A percentile compares a stretch with the other conserved stretches of the same genome.
phyloP scores from a whole-genome alignment of 108 stramenopile species.

The Schizochytrium sp. region DNA sequence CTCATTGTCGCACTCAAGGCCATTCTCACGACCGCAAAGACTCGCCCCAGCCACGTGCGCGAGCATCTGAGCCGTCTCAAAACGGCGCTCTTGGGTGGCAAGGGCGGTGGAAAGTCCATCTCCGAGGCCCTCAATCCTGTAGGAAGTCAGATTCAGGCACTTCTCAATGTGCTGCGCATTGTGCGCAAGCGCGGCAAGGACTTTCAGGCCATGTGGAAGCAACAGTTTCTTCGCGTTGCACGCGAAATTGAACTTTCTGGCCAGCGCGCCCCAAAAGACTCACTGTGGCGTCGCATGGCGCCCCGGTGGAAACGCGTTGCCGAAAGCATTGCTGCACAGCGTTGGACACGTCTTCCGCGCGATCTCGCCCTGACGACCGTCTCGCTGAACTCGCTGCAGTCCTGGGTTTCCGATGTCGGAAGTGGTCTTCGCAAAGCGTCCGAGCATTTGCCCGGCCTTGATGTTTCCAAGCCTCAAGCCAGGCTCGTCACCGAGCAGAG shows the following conservation, averaged over 20 bases:
- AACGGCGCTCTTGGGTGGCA: not conserved
- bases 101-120: not conserved
- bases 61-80: not conserved
- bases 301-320: not conserved
- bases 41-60: not conserved
- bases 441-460: not conserved
- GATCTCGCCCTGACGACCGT: not conserved
- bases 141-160: not conserved
- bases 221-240: not conserved
- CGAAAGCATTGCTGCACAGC: not conserved
- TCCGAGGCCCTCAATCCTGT: not conserved
- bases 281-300: not conserved
- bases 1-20: not conserved
- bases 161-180: not conserved
- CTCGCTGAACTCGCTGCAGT: not conserved
- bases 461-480: too few relatives aligned
- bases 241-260: not conserved
- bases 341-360: not conserved
- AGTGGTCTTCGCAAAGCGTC: not conserved
- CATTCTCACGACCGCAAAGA: not conserved
- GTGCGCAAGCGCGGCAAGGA: not conserved
- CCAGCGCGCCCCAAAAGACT: not conserved
- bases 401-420: not conserved
- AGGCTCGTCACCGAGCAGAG: too few relatives aligned
- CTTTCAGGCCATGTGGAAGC: conserved; percentile 3